Base-by-base conservation (phyloP, 306 rosid genomes). In the Pyrus betulifolia region DNA sequence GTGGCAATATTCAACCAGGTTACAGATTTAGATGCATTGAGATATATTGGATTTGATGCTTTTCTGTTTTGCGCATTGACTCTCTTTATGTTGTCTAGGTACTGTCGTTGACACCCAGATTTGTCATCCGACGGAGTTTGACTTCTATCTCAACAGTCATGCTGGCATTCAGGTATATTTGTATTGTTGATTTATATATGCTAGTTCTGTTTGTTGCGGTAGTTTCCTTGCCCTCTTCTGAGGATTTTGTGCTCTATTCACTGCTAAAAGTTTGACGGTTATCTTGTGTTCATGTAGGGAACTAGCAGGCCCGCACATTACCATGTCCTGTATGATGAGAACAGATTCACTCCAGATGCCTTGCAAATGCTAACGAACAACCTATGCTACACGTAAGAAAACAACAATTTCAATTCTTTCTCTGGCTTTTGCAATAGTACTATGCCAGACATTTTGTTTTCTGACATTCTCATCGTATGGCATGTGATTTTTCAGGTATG, bases 1-100 rank as follows among this genome's bases (percentile, higher is more conserved):
- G 97, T 69, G 96, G 97, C 73, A 95, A 95, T 71, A 86, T 95
- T 65, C 82, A 76, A 40, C 97, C 97, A 87, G 99, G 96, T 93
- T 81, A 14, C 55, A 8, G 1, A 3, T 49, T 49, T 49, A 49
- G 5, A 49, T 49, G 54, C 54, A 49, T 49, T 49, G 54, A 49
- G 19, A 49, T 15, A 0, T 51, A 51, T 15, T 51, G 17, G 6
- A 51, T 69, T 28, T 30, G 42, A 5, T 61, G 14, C 27, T 44
- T 54, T 8, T 40, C 11, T 9, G 23, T 2, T 4, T 21, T 0
- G 14, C 2, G 0, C 1, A 1, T 69, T 38, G 45, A 5, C 58
- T 25, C 69, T 30, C 9, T 80, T 9, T 55, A 6, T 11, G 27
- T 27, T 8, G 1, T 63, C 14, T 59, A 92, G 99, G 97, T 1